Percentiles rank a stretch among this genome's conserved stretches.
phyloP scores from a whole-genome alignment of 805 yeast species.

The Cyberlindnera subsufficiens region DNA sequence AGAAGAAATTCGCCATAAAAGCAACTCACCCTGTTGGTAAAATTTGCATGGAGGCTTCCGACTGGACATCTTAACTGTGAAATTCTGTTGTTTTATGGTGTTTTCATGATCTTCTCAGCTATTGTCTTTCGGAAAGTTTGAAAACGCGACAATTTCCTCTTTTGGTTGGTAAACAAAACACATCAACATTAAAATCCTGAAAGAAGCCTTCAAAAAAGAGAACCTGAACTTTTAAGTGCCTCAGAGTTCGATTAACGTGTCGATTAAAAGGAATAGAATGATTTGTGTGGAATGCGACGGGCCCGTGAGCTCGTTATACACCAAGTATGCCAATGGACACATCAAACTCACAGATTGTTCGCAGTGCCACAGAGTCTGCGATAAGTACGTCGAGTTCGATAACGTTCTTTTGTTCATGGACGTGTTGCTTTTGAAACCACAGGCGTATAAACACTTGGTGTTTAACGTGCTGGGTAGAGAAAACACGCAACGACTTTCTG shows the following conservation, averaged over 20 bases:
- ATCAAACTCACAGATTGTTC: slow-evolving; percentile 76
- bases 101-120: not conserved
- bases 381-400: slow-evolving; percentile 88
- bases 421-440: slow-evolving; percentile 75
- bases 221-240: not conserved
- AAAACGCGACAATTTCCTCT: not conserved
- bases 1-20: not conserved
- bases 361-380: slow-evolving; percentile 69
- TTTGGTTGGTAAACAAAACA: not conserved
- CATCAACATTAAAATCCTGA: not conserved
- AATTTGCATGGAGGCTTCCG: slow-evolving; percentile 35
- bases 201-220: not conserved
- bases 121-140: not conserved
- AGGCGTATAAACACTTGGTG: slow-evolving; percentile 82
- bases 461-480: slow-evolving; percentile 49
- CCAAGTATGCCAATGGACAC: slow-evolving; percentile 68
- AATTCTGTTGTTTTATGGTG: slow-evolving; percentile 6
- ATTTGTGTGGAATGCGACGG: slow-evolving; percentile 85
- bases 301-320: slow-evolving; percentile 59
- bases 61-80: slow-evolving; percentile 11
- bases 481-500: slow-evolving; percentile 1
- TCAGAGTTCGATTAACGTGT: too few species aligned
- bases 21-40: slow-evolving; percentile 31
- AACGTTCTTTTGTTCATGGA: slow-evolving; percentile 80
- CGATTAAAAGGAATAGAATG: slow-evolving; percentile 39